These are phyloP conservation scores for Chalciporus sp. DNA, from an alignment of 1,284 basidiomycete genomes.

Conservation along the genomic window DNA sequence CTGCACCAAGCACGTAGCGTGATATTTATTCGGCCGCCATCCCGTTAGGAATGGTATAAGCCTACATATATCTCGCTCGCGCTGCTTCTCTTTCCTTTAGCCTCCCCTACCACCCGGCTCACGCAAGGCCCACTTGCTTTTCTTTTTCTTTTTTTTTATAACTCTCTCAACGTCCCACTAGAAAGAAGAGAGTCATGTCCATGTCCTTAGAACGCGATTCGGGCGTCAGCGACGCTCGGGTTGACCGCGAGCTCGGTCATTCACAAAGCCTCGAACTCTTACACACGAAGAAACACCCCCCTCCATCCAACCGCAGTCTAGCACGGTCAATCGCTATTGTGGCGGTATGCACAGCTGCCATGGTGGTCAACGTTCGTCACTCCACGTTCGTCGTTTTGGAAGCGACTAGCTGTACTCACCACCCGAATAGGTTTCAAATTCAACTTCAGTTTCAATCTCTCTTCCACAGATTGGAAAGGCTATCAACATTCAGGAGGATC, in stretches of 20 bases:
- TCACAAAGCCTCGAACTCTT: conserved; percentile 10
- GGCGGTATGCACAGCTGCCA: conserved; percentile 49
- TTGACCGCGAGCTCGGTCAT: conserved; percentile 18
- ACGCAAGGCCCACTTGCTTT: neutral
- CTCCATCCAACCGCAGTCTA: conserved; percentile 21
- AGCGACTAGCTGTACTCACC: neutral
- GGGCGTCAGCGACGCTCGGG: conserved; percentile 11
- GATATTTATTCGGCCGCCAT: neutral
- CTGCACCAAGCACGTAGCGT: neutral
- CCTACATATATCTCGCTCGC: neutral
- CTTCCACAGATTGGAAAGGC: conserved; percentile 63
- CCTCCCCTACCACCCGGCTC: conserved; percentile 1
- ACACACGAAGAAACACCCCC: conserved; percentile 13
- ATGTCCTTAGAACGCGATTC: conserved; percentile 13
- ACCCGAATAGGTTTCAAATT: conserved; percentile 41
- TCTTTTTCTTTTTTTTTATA: neutral
- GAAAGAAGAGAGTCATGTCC: conserved; percentile 7
- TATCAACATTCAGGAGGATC: conserved; percentile 48
- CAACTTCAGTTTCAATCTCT: conserved; percentile 53
- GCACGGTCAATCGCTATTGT: conserved; percentile 46
- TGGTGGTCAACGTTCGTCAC: conserved; percentile 55
- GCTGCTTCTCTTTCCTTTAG: neutral
- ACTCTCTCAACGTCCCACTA: neutral
- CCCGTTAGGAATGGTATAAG: conserved; percentile 29
- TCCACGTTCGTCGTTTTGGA: neutral